Percentiles rank a stretch among this genome's conserved stretches.
These are phyloP conservation scores for Whalleya microplaca DNA, from an alignment of 2,329 filamentous ascomycete species.

Conservation along the genomic window DNA sequence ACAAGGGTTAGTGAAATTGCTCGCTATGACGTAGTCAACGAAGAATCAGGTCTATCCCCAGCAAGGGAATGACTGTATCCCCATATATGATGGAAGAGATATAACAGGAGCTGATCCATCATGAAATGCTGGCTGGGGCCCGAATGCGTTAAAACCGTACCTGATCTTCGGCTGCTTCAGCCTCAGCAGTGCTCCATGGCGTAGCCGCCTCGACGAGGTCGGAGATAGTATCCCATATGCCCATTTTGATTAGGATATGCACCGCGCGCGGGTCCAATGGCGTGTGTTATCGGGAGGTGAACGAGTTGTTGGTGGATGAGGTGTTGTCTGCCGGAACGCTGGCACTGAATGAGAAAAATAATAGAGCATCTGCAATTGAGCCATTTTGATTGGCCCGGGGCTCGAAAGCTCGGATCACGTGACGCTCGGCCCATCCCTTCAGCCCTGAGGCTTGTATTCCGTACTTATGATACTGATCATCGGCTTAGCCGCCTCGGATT, in stretches of 20 bases:
- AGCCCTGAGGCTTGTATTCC: too few species aligned
- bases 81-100: background rate
- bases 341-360: conserved; percentile 36
- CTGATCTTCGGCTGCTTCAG: conserved; percentile 69
- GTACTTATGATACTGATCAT: too few species aligned
- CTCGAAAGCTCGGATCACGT: conserved; percentile 34
- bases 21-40: background rate
- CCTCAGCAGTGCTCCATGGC: conserved; percentile 67
- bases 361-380: conserved; percentile 54
- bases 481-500: background rate
- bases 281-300: conserved; percentile 42
- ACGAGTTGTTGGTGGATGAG: conserved; percentile 34
- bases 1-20: conserved; percentile 6
- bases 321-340: conserved; percentile 34
- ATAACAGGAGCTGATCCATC: background rate
- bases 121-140: conserved; percentile 7
- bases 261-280: conserved; percentile 44
- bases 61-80: background rate
- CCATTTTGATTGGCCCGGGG: conserved; percentile 50
- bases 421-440: conserved; percentile 26
- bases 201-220: conserved; percentile 67
- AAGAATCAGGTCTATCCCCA: background rate
- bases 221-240: conserved; percentile 67
- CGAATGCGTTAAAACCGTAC: conserved; percentile 40
- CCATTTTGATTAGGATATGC: conserved; percentile 56